A percentile compares a stretch with the other conserved stretches of the same genome.
phyloP scores from a whole-genome alignment of 208 protist genomes.

The Leishmania gerbilli region DNA sequence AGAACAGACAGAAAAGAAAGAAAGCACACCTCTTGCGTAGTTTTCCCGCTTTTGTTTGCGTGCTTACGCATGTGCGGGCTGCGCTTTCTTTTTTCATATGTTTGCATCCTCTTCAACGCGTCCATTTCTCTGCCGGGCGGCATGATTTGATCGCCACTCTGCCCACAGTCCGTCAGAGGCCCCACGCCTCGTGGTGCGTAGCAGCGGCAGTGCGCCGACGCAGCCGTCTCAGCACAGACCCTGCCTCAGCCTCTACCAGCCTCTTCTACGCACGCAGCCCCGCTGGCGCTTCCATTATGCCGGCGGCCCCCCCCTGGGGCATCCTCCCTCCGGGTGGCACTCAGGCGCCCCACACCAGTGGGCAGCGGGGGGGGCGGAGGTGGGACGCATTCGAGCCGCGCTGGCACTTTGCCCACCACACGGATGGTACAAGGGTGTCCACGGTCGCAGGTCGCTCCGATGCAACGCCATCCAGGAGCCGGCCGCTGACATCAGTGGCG shows the following conservation, averaged over 20 bases:
- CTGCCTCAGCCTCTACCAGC: not conserved
- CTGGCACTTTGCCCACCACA: not conserved
- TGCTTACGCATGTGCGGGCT: not conserved
- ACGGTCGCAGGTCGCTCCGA: not conserved
- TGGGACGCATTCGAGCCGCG: not conserved
- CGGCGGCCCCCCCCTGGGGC: not conserved
- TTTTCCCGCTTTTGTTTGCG: not conserved
- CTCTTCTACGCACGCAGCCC: not conserved
- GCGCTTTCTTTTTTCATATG: not conserved
- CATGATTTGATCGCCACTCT: not conserved
- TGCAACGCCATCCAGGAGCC: not conserved
- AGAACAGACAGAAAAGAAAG: not conserved
- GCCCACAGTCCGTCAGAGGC: not conserved
- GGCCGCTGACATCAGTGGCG: not conserved
- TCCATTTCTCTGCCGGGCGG: not conserved
- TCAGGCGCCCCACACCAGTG: not conserved
- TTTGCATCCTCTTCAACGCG: not conserved
- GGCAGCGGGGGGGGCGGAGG: not conserved
- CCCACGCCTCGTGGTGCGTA: not conserved
- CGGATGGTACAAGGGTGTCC: not conserved
- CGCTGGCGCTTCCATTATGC: not conserved
- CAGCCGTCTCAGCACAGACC: not conserved
- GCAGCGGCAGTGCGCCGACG: not conserved
- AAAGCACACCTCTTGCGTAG: not conserved
- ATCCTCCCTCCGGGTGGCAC: no score